Conservation (phyloP, 2,329 filamentous ascomycete species). For the Colletotrichum brevisporum region DNA sequence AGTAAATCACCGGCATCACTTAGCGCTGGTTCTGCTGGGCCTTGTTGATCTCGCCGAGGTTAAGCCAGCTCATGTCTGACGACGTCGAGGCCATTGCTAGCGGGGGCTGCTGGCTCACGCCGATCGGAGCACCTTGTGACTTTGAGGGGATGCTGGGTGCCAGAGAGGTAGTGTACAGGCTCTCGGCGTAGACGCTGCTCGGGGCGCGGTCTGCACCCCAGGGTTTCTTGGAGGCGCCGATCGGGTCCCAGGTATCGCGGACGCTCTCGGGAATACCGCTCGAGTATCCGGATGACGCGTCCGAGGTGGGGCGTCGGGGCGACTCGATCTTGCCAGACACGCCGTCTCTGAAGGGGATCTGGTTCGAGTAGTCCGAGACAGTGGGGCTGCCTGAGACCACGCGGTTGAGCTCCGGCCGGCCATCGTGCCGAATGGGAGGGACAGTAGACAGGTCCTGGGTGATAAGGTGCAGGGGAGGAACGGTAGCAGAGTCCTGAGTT, state of each 20-base stretch:
- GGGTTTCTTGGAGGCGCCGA: constrained; percentile 54
- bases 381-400: constrained; percentile 80
- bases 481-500: constrained; percentile 77
- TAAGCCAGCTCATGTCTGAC: constrained; percentile 86
- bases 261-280: constrained; percentile 77
- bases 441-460: constrained; percentile 78
- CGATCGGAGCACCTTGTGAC: constrained; percentile 49
- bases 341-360: constrained; percentile 67
- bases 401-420: constrained; percentile 72
- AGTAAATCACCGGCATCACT: constrained; percentile 7
- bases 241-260: constrained; percentile 69
- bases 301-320: constrained; percentile 61
- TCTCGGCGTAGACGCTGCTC: constrained; percentile 66
- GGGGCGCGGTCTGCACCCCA: constrained; percentile 67
- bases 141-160: constrained; percentile 52
- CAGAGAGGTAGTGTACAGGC: constrained; percentile 59
- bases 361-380: constrained; percentile 70
- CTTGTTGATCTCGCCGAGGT: constrained; percentile 68
- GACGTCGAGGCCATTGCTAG: constrained; percentile 64
- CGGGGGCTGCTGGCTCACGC: constrained; percentile 64
- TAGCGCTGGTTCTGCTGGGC: constrained; percentile 26
- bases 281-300: constrained; percentile 70
- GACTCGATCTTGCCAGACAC: constrained; percentile 73
- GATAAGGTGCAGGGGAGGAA: constrained; percentile 74
- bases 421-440: constrained; percentile 76